These are phyloP conservation scores for Sporobolomyces roseus DNA, from an alignment of 768 basidiomycete species.

Conservation along the genomic window DNA sequence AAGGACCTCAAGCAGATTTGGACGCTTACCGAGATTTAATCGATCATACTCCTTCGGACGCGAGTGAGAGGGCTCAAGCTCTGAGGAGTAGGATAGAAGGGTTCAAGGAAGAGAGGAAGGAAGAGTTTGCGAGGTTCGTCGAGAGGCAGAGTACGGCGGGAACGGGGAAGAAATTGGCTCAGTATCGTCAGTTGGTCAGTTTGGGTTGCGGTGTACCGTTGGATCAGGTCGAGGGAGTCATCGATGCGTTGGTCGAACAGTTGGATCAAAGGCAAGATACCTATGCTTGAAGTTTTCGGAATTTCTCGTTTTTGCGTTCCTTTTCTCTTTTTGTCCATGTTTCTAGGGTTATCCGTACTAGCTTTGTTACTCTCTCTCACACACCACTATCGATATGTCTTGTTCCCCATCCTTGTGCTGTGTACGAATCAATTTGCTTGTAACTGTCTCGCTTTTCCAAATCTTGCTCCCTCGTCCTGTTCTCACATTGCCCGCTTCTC, in stretches of 20 bases:
- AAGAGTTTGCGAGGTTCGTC: constrained; percentile 62
- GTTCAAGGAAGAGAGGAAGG: constrained; percentile 65
- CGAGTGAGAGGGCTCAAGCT: constrained; percentile 54
- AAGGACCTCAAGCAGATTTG: constrained; percentile 34
- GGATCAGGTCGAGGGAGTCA: constrained; percentile 81
- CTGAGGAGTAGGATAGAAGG: constrained; percentile 64
- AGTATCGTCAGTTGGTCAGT: constrained; percentile 82
- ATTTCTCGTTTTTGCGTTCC: neutral
- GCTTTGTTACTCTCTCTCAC: neutral
- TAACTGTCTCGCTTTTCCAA: neutral
- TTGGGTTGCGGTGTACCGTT: constrained; percentile 84
- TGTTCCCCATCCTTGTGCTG: too few relatives aligned
- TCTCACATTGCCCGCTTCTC: too few relatives aligned
- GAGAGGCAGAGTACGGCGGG: constrained; percentile 73
- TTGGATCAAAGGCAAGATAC: constrained; percentile 32
- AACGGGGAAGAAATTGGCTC: constrained; percentile 79
- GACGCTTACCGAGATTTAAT: constrained; percentile 32
- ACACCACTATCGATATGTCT: neutral
- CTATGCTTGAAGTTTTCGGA: neutral
- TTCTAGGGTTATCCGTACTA: too few relatives aligned
- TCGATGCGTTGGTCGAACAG: constrained; percentile 73
- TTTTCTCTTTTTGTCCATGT: neutral
- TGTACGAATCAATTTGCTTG: too few relatives aligned
- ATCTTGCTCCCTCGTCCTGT: too few relatives aligned
- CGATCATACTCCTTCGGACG: constrained; percentile 56